Evolutionary conservation across 2,329 filamentous ascomycete genomes (phyloP), one percentile per base, ranked within the genome.

Genomic region (Chaetomium olivaceum): DNA sequence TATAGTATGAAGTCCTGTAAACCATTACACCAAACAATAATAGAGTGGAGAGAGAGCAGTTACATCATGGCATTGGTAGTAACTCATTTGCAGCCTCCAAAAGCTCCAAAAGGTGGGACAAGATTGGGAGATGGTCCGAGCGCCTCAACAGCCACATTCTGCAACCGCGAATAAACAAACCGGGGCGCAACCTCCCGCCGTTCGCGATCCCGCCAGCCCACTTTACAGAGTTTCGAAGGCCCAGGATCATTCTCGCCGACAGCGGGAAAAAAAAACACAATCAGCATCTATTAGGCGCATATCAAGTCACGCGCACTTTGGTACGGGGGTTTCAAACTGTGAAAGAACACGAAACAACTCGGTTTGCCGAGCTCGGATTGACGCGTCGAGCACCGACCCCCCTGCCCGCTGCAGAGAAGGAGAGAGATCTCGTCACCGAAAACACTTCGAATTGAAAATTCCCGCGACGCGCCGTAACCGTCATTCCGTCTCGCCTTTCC

Each of bases 131-230:
- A 16, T 71, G 67, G 68, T 43, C 67, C 65, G 58, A 63, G 67
- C 67, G 62, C 39, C 51, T 27, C 14, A 4, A n/a, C 52, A 67
- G 61, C 68, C 64, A 66, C 61, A 64, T 63, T 66, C 66, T 67
- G 65, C 61, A 58, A 57, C 39, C 67, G 61, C 63, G 67, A 65
- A 66, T 71, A 71, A 71, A 71, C 70, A 71, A 71, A 70, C 68
- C 63, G 59, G 63, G 67, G 66, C 68, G 69, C 63, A 65, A 61
- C 70, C 70, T 68, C 69, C 65, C 56, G 23, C 50, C 50, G 50
- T 43, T 67, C 69, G 70, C 67, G 66, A 64, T 63, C 39, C 65
- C 58, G 36, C 58, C 57, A 67, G 59, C 62, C 62, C 62, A 61
- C 66, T 61, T 62, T 46, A 21, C n/a, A 31, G 56, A 54, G 54